Evolutionary conservation across 1,284 basidiomycete genomes (phyloP), one percentile per base, ranked within the genome.

Genomic region (Tilletia indica): DNA sequence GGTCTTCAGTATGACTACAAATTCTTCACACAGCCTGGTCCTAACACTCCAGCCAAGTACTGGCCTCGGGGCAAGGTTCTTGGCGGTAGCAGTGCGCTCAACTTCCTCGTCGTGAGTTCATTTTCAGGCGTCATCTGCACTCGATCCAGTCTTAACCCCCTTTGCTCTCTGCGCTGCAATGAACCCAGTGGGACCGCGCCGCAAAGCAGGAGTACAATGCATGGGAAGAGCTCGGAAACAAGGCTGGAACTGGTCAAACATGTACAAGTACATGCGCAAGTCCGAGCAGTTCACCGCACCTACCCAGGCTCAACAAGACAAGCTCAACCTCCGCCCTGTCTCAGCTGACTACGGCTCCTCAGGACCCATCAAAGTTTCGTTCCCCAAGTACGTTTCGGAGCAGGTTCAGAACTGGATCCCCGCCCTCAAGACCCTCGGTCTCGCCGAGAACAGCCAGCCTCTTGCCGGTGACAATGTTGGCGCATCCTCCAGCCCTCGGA

Each of bases 241-340:
- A 73, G 14, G 77, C 0, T 85, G 84, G 82, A 85, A 83, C 77
- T 86, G 82, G 78, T 72, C 82, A 48, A 82, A 75, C 67, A 75
- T 86, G 54, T 80, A 83, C 66, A 75, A 78, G 3, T 85, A 84
- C 77, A 84, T 86, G 78, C 84, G 83, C 74, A 86, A 85, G 80
- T 71, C 80, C 6, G 81, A 85, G 70, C 69, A 73, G 67, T 82
- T 82, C 75, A 74, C 77, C 63, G 76, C 79, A 12, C 80, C 80
- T n/a, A 72, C 75, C 36, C 72, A 74, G 45, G 72, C 77, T 69
- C 74, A 80, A 73, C 70, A 73, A 42, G 69, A 78, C 54, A 63
- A 74, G 45, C 71, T 80, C 71, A 70, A 78, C 72, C 71, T 79
- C 73, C 68, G 73, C 31, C 77, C 74, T 54, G 75, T 77, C 56